phyloP scores from a whole-genome alignment of 257 asterid genomes.

The Prunella vulgaris region DNA sequence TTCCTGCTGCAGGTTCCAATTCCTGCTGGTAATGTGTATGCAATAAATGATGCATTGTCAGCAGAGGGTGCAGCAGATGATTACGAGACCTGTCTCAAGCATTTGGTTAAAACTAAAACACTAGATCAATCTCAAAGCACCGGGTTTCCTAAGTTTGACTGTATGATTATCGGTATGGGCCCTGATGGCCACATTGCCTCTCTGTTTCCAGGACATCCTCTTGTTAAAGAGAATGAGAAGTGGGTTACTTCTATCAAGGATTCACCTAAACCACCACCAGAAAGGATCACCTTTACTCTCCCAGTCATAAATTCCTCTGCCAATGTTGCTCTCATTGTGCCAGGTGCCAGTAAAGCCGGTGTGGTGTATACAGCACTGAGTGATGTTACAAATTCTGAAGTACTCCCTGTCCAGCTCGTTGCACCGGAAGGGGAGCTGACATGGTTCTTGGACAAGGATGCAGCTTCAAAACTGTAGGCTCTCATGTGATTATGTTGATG shows the following conservation, averaged over 20 bases:
- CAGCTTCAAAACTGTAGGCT: constrained; percentile 74
- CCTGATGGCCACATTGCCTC: constrained; percentile 97
- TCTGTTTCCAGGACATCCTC: constrained; percentile 81
- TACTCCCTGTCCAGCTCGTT: constrained; percentile 75
- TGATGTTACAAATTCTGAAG: constrained; percentile 42
- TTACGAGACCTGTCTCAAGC: constrained; percentile 74
- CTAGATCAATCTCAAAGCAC: constrained; percentile 43
- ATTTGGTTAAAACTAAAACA: constrained; percentile 49
- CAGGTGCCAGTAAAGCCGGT: constrained; percentile 72
- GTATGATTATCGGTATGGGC: constrained; percentile 92
- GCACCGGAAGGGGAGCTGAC: constrained; percentile 70
- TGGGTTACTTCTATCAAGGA: constrained; percentile 84
- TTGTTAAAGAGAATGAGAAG: constrained; percentile 57
- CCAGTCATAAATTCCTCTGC: constrained; percentile 86
- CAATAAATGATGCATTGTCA: constrained; percentile 80
- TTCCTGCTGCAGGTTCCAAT: constrained; percentile 60
- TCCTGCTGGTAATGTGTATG: constrained; percentile 71
- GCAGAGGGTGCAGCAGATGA: constrained; percentile 96
- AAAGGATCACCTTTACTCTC: constrained; percentile 83
- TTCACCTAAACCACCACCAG: constrained; percentile 95
- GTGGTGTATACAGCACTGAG: constrained; percentile 50
- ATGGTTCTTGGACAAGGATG: constrained; percentile 87
- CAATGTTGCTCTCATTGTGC: constrained; percentile 66
- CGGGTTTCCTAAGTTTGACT: constrained; percentile 86
- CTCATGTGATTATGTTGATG: neutral